Percentiles rank a stretch among this genome's conserved stretches.
Conservation (phyloP, 2,329 filamentous ascomycete genomes). For the Metarhizium robertsii region DNA sequence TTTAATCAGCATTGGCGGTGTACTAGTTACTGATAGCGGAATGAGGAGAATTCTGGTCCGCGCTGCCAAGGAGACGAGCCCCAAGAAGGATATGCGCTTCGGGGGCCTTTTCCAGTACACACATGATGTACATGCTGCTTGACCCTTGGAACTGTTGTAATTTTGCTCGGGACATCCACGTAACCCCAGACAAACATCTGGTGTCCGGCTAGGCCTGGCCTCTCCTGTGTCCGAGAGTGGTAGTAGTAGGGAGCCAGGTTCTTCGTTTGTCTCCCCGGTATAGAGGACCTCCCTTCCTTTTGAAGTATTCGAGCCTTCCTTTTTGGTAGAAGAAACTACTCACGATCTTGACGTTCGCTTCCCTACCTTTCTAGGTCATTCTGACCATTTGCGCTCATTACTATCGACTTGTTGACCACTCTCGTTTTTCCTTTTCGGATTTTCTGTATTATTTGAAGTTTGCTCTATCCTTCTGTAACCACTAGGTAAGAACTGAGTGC, state of each 20-base stretch:
- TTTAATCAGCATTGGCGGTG: neutral
- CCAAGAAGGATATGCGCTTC: too few species aligned
- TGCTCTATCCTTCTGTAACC: neutral
- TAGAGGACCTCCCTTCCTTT: neutral
- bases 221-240: too few species aligned
- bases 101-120: too few species aligned
- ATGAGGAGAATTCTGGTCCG: too few species aligned
- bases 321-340: neutral
- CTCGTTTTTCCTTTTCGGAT: neutral
- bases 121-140: neutral
- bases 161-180: neutral
- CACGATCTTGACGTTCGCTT: conserved; percentile 1
- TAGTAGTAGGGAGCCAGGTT: neutral
- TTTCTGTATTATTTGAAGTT: neutral
- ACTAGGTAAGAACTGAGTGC: neutral
- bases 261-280: neutral
- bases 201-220: neutral
- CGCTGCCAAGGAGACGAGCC: too few species aligned
- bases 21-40: neutral
- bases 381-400: conserved; percentile 4
- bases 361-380: neutral
- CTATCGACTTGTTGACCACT: neutral
- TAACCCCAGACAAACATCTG: neutral
- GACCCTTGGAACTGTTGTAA: conserved; percentile 8
- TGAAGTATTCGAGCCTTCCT: neutral